phyloP scores from a whole-genome alignment of 148 eudicot species.

The Dysphania ambrosioides region DNA sequence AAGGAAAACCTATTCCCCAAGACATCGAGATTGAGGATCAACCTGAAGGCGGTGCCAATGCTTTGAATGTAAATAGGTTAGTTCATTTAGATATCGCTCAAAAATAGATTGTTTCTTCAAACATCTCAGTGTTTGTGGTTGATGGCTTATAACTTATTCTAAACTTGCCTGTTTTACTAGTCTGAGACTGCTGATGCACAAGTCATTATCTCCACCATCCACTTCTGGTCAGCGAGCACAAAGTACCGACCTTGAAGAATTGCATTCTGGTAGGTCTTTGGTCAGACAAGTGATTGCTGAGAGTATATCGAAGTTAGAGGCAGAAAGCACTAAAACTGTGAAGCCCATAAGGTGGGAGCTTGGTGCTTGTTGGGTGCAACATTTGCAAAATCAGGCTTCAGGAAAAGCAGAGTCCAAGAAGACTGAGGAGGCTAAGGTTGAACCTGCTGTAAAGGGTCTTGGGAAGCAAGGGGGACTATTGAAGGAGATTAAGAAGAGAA shows the following conservation, averaged over 20 bases:
- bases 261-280: slow-evolving; percentile 39
- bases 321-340: slow-evolving; percentile 37
- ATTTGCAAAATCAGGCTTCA: slow-evolving; percentile 75
- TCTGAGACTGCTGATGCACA: slow-evolving; percentile 80
- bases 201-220: slow-evolving; percentile 51
- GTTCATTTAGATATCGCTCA: slow-evolving; percentile 20
- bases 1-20: slow-evolving; percentile 49
- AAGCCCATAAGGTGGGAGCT: slow-evolving; percentile 90
- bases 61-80: slow-evolving; percentile 86
- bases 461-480: slow-evolving; percentile 89
- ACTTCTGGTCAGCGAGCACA: slow-evolving; percentile 48
- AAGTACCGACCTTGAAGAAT: slow-evolving; percentile 51
- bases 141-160: not conserved
- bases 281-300: slow-evolving; percentile 56
- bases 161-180: slow-evolving; percentile 32
- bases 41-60: slow-evolving; percentile 93
- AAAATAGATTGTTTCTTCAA: not conserved
- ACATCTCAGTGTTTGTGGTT: not conserved
- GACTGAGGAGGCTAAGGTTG: slow-evolving; percentile 63
- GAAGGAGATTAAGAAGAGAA: slow-evolving; percentile 81
- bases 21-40: slow-evolving; percentile 89
- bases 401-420: slow-evolving; percentile 72
- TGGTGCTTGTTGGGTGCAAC: slow-evolving; percentile 98
- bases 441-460: slow-evolving; percentile 90
- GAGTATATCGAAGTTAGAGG: slow-evolving; percentile 56